Evolutionary conservation across 2,329 filamentous ascomycete species (phyloP), one percentile per base, ranked within the genome.

Genomic region (Hirsutella thompsonii): DNA sequence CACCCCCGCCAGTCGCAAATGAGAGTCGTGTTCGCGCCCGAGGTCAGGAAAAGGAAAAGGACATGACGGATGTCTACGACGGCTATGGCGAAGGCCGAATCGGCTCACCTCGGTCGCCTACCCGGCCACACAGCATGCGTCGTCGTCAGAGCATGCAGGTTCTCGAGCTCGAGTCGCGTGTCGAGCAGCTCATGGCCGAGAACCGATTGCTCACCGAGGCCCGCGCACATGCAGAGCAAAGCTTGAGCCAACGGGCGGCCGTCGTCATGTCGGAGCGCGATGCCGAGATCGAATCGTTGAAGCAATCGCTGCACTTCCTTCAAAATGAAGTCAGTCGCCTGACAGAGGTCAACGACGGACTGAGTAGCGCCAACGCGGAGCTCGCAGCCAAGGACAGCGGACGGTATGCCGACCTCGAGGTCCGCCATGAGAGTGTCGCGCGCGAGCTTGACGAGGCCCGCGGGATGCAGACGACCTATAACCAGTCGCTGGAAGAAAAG

Each of bases 131-230:
- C 57, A 95, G 88, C 69, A 84, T 98, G 76, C 89, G 90, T 53
- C 89, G 90, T 58, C 85, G 90, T 57, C 92, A 94, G 64, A 96
- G 90, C 72, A 90, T 96, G 81, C 90, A 96, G 66, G 79, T 90
- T 41, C 79, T 96, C 46, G 90, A 98, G 54, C 79, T 98, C 56
- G 88, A 96, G 68, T 72, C 76, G 45, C 79, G 76, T 54, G 74
- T 98, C 52, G 87, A 95, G 52, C 82, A 90, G 60, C 71, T 98
- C 48, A 69, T 83, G 33, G 79, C 81, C 19, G 90, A 98, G 59
- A 96, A 96, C 56, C 79, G 81, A 42, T 67, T 78, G 46, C 77
- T 98, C 21, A 72, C 77, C 51, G 81, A 89, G 38, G 81, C 84
- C 36, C 81, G 81, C 51, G 62, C 72, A 40, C 74, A 76, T 38